phyloP scores from a whole-genome alignment of 1,284 basidiomycete genomes.

The Schizophyllum amplum region DNA sequence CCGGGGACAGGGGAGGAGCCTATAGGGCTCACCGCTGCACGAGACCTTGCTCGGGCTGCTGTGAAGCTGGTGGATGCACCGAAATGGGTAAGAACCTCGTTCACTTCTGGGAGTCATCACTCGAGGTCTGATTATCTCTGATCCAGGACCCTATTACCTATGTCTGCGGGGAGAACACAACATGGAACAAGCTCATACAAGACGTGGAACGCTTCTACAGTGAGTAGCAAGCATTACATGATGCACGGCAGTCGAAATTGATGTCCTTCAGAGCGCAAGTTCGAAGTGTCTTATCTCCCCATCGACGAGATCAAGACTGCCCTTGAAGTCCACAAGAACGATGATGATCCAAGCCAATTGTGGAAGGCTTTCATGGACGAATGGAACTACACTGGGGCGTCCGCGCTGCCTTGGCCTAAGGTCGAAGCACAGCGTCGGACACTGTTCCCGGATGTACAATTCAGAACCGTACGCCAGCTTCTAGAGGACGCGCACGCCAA shows the following conservation, averaged over 20 bases:
- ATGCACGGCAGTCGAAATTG: too few relatives aligned
- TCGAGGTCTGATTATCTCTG: neutral
- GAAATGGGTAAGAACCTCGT: neutral
- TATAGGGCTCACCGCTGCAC: conserved; percentile 4
- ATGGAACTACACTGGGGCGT: conserved; percentile 5
- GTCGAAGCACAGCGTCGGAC: neutral
- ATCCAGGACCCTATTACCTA: conserved; percentile 1
- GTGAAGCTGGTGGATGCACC: conserved; percentile 4
- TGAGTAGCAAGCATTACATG: neutral
- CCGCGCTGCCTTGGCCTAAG: conserved; percentile 1
- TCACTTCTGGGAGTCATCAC: too few relatives aligned
- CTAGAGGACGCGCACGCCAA: conserved; percentile 2
- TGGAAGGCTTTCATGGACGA: conserved; percentile 7
- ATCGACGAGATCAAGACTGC: neutral
- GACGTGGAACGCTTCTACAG: conserved; percentile 5
- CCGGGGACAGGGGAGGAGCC: conserved; percentile 6
- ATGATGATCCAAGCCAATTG: conserved; percentile 3
- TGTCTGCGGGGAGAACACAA: conserved; percentile 3
- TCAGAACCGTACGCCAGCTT: conserved; percentile 5
- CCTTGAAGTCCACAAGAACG: neutral
- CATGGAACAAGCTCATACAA: conserved; percentile 5
- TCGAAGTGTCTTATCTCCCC: neutral
- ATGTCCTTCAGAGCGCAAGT: too few relatives aligned
- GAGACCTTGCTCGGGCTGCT: conserved; percentile 5
- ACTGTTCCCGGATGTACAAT: conserved; percentile 3